A percentile compares a stretch with the other conserved stretches of the same genome.
These are phyloP conservation scores for Silene conica DNA, from an alignment of 148 eudicot species.

Conservation along the genomic window DNA sequence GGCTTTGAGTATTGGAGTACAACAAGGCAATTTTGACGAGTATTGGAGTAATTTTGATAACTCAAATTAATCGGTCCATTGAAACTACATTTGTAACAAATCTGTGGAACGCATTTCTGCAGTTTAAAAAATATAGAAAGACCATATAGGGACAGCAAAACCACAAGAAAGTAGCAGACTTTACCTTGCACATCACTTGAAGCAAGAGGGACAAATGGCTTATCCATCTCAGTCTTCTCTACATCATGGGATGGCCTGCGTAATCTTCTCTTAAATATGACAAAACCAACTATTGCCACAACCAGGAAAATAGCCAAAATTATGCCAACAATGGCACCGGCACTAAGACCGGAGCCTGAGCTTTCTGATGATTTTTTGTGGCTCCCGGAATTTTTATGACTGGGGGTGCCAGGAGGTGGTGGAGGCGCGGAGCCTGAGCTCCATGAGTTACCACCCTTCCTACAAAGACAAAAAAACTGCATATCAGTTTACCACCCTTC, in stretches of 20 bases:
- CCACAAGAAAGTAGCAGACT: neutral
- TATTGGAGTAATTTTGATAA: neutral
- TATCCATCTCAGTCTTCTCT: constrained; percentile 54
- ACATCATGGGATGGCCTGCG: constrained; percentile 56
- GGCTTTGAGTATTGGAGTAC: neutral
- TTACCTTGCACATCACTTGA: constrained; percentile 47
- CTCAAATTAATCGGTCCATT: no score
- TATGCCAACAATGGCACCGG: constrained; percentile 82
- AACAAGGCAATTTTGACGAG: neutral
- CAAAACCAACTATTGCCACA: constrained; percentile 61
- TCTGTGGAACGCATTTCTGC: no score
- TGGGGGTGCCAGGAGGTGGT: constrained; percentile 86
- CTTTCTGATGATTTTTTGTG: constrained; percentile 28
- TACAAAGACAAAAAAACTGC: constrained; percentile 20
- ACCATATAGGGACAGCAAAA: neutral
- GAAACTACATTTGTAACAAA: no score
- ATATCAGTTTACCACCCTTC: no score
- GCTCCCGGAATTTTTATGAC: constrained; percentile 36
- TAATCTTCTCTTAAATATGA: constrained; percentile 71
- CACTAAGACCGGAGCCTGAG: constrained; percentile 49
- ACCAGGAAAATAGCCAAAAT: constrained; percentile 65
- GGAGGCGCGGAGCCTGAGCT: constrained; percentile 92
- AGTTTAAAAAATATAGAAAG: no score
- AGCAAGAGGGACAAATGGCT: constrained; percentile 28
- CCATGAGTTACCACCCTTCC: constrained; percentile 72